phyloP scores from a whole-genome alignment of 257 asterid genomes.

The Solanum corneliomulleri region DNA sequence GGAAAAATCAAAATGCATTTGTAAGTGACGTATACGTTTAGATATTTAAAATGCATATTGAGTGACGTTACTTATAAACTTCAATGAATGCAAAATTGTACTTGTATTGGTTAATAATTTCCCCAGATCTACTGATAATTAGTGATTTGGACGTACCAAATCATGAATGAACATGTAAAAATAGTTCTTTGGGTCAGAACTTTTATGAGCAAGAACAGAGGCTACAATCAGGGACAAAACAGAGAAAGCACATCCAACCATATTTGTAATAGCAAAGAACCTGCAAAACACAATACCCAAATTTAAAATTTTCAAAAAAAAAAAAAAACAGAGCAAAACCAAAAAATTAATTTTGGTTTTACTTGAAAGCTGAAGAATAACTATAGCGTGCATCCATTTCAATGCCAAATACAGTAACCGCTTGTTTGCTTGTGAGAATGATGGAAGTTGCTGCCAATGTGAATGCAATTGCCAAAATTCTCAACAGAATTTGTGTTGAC shows the following conservation, averaged over 20 bases:
- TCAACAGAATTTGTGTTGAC: slow-evolving; percentile 21
- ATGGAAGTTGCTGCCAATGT: slow-evolving; percentile 45
- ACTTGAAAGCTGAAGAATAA: slow-evolving; percentile 57
- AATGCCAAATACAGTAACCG: slow-evolving; percentile 29
- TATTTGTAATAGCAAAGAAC: slow-evolving; percentile 49
- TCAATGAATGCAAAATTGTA: background rate
- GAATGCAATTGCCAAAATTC: slow-evolving; percentile 24
- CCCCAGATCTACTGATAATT: background rate
- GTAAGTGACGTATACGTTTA: background rate
- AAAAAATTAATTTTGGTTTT: background rate
- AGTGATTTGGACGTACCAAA: slow-evolving; percentile 26
- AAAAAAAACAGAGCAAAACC: background rate
- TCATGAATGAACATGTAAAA: slow-evolving; percentile 58
- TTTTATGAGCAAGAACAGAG: slow-evolving; percentile 13
- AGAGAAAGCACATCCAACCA: slow-evolving; percentile 30
- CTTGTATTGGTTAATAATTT: background rate
- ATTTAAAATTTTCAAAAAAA: background rate
- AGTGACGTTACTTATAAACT: background rate
- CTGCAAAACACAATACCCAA: slow-evolving; percentile 10
- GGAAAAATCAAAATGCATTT: no score
- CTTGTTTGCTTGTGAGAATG: slow-evolving; percentile 35
- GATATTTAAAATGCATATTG: background rate
- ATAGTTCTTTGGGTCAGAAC: slow-evolving; percentile 8
- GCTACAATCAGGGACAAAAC: slow-evolving; percentile 21
- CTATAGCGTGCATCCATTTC: slow-evolving; percentile 37